These are phyloP conservation scores for Leccinum aurantiacum DNA, from an alignment of 768 basidiomycete species.

Conservation along the genomic window DNA sequence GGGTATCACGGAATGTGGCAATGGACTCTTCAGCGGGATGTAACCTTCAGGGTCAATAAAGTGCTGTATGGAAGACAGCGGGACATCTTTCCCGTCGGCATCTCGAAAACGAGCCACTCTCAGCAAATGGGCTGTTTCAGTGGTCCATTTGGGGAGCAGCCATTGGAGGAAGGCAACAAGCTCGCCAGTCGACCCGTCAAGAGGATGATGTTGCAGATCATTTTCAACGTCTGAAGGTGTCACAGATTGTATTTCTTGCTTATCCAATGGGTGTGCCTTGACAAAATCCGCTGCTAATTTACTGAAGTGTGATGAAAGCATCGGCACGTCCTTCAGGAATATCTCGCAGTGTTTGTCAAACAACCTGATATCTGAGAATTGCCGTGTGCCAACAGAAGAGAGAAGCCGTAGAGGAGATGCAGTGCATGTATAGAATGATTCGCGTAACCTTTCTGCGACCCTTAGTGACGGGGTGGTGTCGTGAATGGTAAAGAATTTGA, in stretches of 20 bases:
- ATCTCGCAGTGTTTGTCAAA: background rate
- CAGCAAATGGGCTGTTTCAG: background rate
- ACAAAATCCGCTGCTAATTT: conserved; percentile 48
- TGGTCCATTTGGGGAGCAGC: background rate
- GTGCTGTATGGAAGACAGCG: conserved; percentile 60
- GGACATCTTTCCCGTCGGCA: conserved; percentile 52
- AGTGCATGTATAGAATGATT: conserved; percentile 73
- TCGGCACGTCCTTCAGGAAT: conserved; percentile 62
- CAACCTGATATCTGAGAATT: conserved; percentile 50
- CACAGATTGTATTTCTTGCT: background rate
- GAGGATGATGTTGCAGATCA: background rate
- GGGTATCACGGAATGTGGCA: conserved; percentile 35
- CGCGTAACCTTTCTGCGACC: conserved; percentile 68
- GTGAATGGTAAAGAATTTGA: conserved; percentile 13
- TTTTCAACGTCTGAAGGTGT: background rate
- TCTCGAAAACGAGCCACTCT: conserved; percentile 40
- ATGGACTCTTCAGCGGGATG: conserved; percentile 44
- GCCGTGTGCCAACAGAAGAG: conserved; percentile 45
- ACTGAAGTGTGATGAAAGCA: conserved; percentile 56
- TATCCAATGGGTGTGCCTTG: conserved; percentile 9
- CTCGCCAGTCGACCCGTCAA: background rate
- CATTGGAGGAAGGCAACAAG: conserved; percentile 13
- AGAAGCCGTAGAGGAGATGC: background rate
- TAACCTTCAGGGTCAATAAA: conserved; percentile 53
- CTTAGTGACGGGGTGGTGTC: conserved; percentile 61